phyloP scores from a whole-genome alignment of 1,139 yeast genomes.

The Meyerozyma elateridarum region DNA sequence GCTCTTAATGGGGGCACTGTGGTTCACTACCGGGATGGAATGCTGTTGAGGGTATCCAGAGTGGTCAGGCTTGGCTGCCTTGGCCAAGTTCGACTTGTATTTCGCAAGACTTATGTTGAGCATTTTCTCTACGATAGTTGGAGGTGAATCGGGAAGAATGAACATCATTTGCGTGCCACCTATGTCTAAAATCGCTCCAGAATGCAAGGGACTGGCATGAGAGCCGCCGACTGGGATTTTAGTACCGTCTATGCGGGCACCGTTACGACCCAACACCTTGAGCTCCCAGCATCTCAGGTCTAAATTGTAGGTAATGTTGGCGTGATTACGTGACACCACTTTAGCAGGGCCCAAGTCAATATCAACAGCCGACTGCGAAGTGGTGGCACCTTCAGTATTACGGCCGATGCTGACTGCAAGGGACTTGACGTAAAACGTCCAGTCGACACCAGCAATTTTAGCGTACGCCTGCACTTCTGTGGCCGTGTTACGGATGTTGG shows the following conservation, averaged over 20 bases:
- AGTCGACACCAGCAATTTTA: slow-evolving; percentile 84
- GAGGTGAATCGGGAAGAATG: slow-evolving; percentile 88
- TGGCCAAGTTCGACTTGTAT: slow-evolving; percentile 21
- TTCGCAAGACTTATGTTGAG: slow-evolving; percentile 36
- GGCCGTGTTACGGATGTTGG: slow-evolving; percentile 70
- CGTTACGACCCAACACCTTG: slow-evolving; percentile 80
- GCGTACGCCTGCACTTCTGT: slow-evolving; percentile 95
- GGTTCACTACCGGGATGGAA: slow-evolving; percentile 9
- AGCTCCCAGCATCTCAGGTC: slow-evolving; percentile 82
- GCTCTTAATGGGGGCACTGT: slow-evolving; percentile 25
- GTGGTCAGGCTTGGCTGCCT: slow-evolving; percentile 15
- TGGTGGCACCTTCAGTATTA: slow-evolving; percentile 54
- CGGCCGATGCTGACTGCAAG: slow-evolving; percentile 79
- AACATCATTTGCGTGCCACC: slow-evolving; percentile 99
- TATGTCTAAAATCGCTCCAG: slow-evolving; percentile 86
- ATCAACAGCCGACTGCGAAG: slow-evolving; percentile 43
- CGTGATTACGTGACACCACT: slow-evolving; percentile 89
- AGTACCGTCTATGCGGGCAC: slow-evolving; percentile 79
- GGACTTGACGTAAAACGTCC: slow-evolving; percentile 93
- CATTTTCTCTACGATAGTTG: slow-evolving; percentile 52
- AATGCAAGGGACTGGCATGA: slow-evolving; percentile 52
- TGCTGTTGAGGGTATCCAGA: slow-evolving; percentile 16
- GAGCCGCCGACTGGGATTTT: slow-evolving; percentile 49
- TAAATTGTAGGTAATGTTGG: slow-evolving; percentile 72
- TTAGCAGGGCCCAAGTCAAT: slow-evolving; percentile 96